These are phyloP conservation scores for Chlorella sp. DNA, from an alignment of 139 green algal genomes.

Conservation along the genomic window DNA sequence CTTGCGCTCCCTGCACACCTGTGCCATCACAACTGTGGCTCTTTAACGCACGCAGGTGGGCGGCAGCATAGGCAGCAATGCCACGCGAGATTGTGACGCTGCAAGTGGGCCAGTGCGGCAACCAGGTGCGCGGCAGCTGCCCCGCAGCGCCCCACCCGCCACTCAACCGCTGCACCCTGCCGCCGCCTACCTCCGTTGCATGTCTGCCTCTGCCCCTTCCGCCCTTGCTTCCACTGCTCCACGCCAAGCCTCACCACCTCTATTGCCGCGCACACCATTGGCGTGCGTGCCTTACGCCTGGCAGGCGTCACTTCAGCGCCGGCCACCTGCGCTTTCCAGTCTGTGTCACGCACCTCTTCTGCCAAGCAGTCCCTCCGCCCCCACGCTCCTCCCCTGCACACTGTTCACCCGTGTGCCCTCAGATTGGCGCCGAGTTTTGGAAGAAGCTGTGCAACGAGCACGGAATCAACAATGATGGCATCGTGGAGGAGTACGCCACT, in stretches of 20 bases:
- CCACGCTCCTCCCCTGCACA: neutral
- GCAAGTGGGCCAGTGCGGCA: slow-evolving; percentile 98
- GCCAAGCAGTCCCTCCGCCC: no score
- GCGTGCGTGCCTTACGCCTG: no score
- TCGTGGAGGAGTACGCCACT: slow-evolving; percentile 86
- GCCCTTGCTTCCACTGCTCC: neutral
- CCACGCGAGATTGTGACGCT: slow-evolving; percentile 98
- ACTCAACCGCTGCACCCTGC: neutral
- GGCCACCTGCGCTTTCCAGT: no score
- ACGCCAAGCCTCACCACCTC: neutral
- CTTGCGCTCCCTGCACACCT: no score
- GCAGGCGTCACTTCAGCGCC: no score
- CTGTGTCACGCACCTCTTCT: neutral
- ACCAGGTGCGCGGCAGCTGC: slow-evolving; percentile 74
- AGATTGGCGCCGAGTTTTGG: slow-evolving; percentile 98
- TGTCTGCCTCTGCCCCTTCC: neutral
- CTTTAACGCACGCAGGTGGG: no score
- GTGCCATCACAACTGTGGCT: no score
- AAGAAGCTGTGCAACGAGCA: slow-evolving; percentile 95
- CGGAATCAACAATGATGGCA: slow-evolving; percentile 97
- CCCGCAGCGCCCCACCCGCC: neutral
- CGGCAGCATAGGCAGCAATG: slow-evolving; percentile 65
- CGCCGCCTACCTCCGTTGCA: no score
- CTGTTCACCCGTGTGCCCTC: neutral
- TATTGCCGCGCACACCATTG: neutral